Evolutionary conservation across 2,329 filamentous ascomycete species (phyloP).

Genomic region (Ascochyta rabiei): DNA sequence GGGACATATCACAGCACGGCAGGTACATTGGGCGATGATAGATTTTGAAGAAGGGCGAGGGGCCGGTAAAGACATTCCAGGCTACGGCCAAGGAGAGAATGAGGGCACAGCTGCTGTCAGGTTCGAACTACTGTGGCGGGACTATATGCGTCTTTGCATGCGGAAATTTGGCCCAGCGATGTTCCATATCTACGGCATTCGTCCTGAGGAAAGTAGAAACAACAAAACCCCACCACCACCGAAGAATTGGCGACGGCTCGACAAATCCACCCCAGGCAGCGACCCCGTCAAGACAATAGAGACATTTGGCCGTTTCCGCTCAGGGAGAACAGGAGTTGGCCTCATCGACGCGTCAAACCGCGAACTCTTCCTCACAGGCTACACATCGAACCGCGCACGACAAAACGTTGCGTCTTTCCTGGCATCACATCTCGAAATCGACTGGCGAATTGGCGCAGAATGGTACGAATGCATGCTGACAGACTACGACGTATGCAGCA

Average conservation of each 20-base stretch:
- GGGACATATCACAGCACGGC: slow-evolving; percentile 74
- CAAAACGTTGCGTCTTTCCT: slow-evolving; percentile 80
- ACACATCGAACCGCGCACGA: slow-evolving; percentile 76
- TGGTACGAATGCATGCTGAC: slow-evolving; percentile 79
- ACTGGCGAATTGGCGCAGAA: slow-evolving; percentile 81
- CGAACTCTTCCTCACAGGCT: slow-evolving; percentile 76
- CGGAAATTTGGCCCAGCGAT: slow-evolving; percentile 71
- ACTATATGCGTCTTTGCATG: slow-evolving; percentile 80
- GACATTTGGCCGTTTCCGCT: slow-evolving; percentile 64
- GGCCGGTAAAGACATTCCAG: slow-evolving; percentile 41
- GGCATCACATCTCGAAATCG: slow-evolving; percentile 73
- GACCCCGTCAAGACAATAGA: slow-evolving; percentile 50
- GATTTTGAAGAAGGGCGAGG: slow-evolving; percentile 70
- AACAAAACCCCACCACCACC: slow-evolving; percentile 49
- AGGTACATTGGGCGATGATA: slow-evolving; percentile 72
- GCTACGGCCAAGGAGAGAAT: slow-evolving; percentile 74
- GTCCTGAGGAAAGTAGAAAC: slow-evolving; percentile 45
- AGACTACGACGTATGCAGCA: slow-evolving; percentile 77
- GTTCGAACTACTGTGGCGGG: slow-evolving; percentile 76
- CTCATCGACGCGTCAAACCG: slow-evolving; percentile 79
- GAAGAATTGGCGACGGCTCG: slow-evolving; percentile 40
- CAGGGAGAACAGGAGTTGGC: slow-evolving; percentile 73
- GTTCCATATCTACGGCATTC: slow-evolving; percentile 70
- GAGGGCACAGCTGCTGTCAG: slow-evolving; percentile 72
- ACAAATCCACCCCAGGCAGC: slow-evolving; percentile 47